Evolutionary conservation across 305 asterid genomes (phyloP).

Genomic region (Plantago rigida): DNA sequence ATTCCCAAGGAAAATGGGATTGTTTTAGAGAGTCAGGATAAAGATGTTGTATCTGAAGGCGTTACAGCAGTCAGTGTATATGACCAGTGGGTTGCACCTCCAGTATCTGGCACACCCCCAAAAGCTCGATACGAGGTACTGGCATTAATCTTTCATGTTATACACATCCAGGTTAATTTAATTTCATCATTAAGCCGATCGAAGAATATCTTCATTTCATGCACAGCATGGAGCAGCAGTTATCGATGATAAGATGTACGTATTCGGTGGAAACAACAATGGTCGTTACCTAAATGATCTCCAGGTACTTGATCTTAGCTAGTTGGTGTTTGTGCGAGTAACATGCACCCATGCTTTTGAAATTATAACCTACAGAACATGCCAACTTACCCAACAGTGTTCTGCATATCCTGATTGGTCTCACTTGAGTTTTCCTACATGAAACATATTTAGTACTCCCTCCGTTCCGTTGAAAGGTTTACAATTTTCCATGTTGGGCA

Average conservation of each 20-base stretch:
- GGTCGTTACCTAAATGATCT: conserved; percentile 93
- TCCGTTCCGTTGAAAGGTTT: too few relatives aligned
- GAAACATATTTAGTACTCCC: background rate
- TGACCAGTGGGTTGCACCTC: conserved; percentile 90
- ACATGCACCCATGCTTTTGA: conserved; percentile 16
- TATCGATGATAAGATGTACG: conserved; percentile 78
- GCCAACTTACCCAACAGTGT: conserved; percentile 1
- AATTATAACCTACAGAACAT: conserved; percentile 21
- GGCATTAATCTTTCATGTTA: conserved; percentile 15
- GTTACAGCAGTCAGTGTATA: conserved; percentile 54
- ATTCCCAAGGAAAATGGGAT: conserved; percentile 63
- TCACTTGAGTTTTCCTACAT: conserved; percentile 17
- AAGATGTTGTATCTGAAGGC: conserved; percentile 68
- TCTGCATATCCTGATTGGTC: conserved; percentile 2
- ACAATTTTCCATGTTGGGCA: too few relatives aligned
- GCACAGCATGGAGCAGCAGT: conserved; percentile 91
- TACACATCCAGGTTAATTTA: conserved; percentile 3
- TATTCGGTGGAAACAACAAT: conserved; percentile 92
- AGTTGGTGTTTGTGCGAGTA: conserved; percentile 16
- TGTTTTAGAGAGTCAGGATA: conserved; percentile 62
- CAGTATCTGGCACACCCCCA: conserved; percentile 66
- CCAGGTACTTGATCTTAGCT: conserved; percentile 53
- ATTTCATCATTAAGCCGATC: background rate
- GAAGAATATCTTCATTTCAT: conserved; percentile 24
- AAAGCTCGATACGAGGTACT: conserved; percentile 82